phyloP scores from a whole-genome alignment of 371 early-diverging fungal species.

The Mucor racemosus region DNA sequence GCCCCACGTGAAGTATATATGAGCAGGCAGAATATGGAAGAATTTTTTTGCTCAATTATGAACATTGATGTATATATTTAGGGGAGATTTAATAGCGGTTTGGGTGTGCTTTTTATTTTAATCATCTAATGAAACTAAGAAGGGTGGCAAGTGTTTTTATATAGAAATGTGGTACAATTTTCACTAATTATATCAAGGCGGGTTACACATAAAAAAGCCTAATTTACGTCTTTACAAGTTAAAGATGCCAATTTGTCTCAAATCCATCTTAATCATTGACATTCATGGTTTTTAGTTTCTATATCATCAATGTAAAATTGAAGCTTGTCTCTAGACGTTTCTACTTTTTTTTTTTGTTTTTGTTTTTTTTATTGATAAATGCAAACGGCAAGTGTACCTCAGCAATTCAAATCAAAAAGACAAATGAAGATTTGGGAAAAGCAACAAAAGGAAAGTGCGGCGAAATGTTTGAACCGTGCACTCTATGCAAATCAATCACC shows the following conservation, averaged over 20 bases:
- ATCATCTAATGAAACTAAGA: not conserved
- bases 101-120: not conserved
- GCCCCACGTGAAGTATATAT: not conserved
- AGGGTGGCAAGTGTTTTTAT: not conserved
- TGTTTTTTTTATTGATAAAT: not conserved
- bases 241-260: not conserved
- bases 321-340: no score
- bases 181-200: not conserved
- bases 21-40: not conserved
- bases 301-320: no score
- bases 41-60: not conserved
- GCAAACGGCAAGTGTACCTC: not conserved
- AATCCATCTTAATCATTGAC: no score
- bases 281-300: no score
- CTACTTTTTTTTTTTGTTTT: no score
- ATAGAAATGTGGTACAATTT: not conserved
- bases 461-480: constrained; percentile 10
- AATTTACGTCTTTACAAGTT: not conserved
- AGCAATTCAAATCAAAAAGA: constrained; percentile 15
- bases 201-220: not conserved
- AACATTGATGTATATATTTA: constrained; percentile 1
- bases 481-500: constrained; percentile 57
- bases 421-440: constrained; percentile 26
- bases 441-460: constrained; percentile 24
- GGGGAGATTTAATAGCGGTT: not conserved